phyloP scores from a whole-genome alignment of 169 alveolate species.

The Toxoplasma gondii region DNA sequence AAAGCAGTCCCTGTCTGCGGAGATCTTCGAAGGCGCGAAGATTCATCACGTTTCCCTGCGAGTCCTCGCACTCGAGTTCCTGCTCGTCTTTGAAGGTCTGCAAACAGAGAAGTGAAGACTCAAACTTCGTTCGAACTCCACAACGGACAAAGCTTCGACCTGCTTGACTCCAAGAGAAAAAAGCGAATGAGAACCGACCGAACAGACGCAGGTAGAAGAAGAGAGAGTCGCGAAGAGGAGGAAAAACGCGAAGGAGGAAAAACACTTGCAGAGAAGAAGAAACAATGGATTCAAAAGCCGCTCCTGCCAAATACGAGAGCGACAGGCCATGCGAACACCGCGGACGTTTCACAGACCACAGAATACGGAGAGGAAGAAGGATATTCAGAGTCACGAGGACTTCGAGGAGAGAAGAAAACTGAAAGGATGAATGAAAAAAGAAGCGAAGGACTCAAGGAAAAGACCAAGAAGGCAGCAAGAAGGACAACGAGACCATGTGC shows the following conservation, averaged over 20 bases:
- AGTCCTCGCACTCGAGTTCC: slow-evolving; percentile 96
- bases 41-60: slow-evolving; percentile 95
- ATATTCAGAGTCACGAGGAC: no score
- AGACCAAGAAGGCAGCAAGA: neutral
- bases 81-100: slow-evolving; percentile 60
- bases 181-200: neutral
- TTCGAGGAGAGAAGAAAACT: neutral
- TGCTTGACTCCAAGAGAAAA: neutral
- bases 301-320: neutral
- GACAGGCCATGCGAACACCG: neutral
- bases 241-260: neutral
- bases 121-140: neutral
- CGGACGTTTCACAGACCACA: no score
- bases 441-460: neutral
- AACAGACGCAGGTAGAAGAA: neutral
- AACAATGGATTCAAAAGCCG: neutral
- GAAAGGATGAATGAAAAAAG: neutral
- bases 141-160: no score
- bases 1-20: slow-evolving; percentile 64
- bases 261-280: neutral
- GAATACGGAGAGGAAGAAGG: no score
- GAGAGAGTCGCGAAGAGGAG: neutral
- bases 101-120: neutral
- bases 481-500: no score
- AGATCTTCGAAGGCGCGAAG: slow-evolving; percentile 86